phyloP scores from a whole-genome alignment of 192 early-diverging fungal species.

The Coemansia sp. region DNA sequence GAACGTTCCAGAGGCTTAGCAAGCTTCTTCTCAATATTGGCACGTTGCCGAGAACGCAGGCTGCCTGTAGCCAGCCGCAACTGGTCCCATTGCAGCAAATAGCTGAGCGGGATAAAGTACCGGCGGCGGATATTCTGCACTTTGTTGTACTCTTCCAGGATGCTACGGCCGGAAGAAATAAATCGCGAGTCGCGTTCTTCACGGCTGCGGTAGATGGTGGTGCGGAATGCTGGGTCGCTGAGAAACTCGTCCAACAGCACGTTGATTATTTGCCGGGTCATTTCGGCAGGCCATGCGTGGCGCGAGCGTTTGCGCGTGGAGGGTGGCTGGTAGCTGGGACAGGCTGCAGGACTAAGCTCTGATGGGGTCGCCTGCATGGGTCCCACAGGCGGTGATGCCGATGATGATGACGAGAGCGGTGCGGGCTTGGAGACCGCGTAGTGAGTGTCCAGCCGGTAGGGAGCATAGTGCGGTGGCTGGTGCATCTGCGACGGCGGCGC shows the following conservation, averaged over 20 bases:
- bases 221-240: conserved; percentile 29
- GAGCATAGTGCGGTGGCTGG: not conserved
- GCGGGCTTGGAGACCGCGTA: not conserved
- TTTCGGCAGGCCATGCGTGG: conserved; percentile 43
- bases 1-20: conserved; percentile 38
- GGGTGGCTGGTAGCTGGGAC: not conserved
- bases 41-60: conserved; percentile 13
- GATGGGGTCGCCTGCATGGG: too few relatives aligned
- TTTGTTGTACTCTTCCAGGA: conserved; percentile 52
- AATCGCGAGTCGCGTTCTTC: conserved; percentile 49
- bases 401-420: conserved; percentile 2
- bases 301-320: conserved; percentile 44
- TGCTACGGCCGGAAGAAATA: conserved; percentile 26
- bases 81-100: conserved; percentile 48
- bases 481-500: not conserved
- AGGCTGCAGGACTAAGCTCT: not conserved
- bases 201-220: conserved; percentile 50
- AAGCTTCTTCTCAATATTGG: conserved; percentile 45
- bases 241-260: conserved; percentile 50
- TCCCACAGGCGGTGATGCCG: conserved; percentile 8
- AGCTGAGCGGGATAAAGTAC: conserved; percentile 51
- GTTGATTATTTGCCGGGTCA: conserved; percentile 48
- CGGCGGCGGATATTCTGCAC: conserved; percentile 43
- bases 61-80: conserved; percentile 7
- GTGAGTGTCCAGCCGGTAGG: not conserved